phyloP scores from a whole-genome alignment of 352 stramenopile species.

The Globisporangium irregulare region DNA sequence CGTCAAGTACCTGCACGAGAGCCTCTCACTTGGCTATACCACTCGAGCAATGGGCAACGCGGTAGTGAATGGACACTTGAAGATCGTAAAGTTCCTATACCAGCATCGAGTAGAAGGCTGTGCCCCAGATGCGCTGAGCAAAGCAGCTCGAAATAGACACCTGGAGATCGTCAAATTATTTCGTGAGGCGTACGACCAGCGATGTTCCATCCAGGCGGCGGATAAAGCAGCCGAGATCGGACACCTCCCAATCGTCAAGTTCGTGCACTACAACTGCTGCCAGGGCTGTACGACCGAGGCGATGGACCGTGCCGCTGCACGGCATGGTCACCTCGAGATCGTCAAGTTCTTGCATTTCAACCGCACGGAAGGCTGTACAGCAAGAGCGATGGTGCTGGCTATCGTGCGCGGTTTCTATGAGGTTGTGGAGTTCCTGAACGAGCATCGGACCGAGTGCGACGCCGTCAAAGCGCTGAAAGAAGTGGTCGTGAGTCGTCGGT shows the following conservation, averaged over 20 bases:
- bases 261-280: not conserved
- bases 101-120: not conserved
- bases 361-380: constrained; percentile 1
- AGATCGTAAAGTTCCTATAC: not conserved
- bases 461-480: not conserved
- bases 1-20: not conserved
- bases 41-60: not conserved
- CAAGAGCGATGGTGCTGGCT: not conserved
- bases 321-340: not conserved
- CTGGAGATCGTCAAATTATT: not conserved
- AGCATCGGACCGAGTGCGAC: not conserved
- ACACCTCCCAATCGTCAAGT: not conserved
- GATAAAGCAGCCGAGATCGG: too few species aligned
- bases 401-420: not conserved
- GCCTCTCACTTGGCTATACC: not conserved
- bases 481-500: not conserved
- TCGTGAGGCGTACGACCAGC: too few species aligned
- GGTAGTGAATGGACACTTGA: not conserved
- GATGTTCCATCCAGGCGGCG: too few species aligned
- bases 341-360: not conserved
- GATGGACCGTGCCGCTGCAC: too few species aligned
- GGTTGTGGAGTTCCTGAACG: not conserved
- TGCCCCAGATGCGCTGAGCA: not conserved
- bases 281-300: too few species aligned
- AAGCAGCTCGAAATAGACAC: not conserved